phyloP scores from a whole-genome alignment of 1,284 basidiomycete genomes.

The Heterobasidion irregulare region DNA sequence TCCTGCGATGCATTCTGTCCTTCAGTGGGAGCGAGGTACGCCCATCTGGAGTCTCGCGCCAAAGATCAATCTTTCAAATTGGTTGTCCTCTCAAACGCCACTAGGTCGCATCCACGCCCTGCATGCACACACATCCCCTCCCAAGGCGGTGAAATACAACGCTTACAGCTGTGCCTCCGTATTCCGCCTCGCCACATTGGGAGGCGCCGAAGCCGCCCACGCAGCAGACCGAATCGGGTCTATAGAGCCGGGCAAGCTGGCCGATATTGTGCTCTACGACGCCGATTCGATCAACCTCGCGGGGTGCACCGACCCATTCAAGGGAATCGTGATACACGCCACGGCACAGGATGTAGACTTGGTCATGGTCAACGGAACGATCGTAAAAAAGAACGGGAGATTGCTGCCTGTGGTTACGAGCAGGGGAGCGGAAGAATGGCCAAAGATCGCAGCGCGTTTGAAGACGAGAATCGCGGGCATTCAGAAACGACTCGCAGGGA shows the following conservation, averaged over 20 bases:
- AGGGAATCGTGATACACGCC: neutral
- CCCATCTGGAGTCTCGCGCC: too few relatives aligned
- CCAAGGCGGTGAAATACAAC: neutral
- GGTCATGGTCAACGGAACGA: neutral
- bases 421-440: neutral
- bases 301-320: neutral
- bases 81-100: neutral
- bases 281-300: neutral
- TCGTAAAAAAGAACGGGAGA: neutral
- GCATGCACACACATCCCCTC: neutral
- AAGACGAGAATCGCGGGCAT: neutral
- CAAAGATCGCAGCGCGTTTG: neutral
- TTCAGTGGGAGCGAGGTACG: neutral
- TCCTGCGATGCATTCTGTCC: neutral
- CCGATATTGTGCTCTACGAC: neutral
- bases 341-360: neutral
- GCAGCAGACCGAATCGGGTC: neutral
- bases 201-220: neutral
- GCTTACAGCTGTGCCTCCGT: neutral
- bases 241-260: neutral
- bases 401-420: neutral
- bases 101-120: neutral
- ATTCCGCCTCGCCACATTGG: neutral
- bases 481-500: too few relatives aligned
- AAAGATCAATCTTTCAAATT: neutral